Base-by-base conservation (phyloP, 2,329 filamentous ascomycete genomes). In the Penicillium sp. region DNA sequence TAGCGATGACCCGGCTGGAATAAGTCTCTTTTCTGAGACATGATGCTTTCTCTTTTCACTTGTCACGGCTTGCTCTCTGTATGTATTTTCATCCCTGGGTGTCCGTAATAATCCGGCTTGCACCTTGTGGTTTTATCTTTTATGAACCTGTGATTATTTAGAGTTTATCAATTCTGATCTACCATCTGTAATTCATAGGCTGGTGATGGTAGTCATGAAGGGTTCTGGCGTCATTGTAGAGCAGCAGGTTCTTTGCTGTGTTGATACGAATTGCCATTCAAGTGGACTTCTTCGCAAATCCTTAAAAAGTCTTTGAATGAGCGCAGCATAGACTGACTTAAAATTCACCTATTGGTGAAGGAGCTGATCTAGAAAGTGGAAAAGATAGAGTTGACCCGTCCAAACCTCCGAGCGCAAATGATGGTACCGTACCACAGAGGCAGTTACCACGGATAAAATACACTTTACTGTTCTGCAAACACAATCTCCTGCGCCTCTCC, bases 1-100 rank as follows among this genome's bases (percentile, higher is more conserved):
- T 43, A 42, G 24, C 21, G 18, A 28, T 34, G 28, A 12, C 23
- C 36, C 18, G 29, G 26, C 47, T 55, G 15, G 23, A 42, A 21
- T 38, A 41, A 34, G 24, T 38, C 41, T 26, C 8, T 34, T 38
- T 31, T 29, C 29, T 51, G 15, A 26, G 26, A 31, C 36, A 42
- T 9, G 16, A 24, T 28, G 46, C 57, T 62, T 26, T 26, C 6
- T 26, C 6, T 26, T 26, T 26, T 26, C 5, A 60, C 33, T 47
- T 45, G 38, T 54, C 46, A 58, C 56, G 64, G 57, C 51, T 58
- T 45, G 49, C 52, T 48, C 28, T 45, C 16, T 61, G 58, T 59
- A 62, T 53, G 47, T 61, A 61, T 56, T 57, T 51, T 49, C 54
- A 50, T 49, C 51, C 55, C 31, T 52, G 48, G 51, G 59, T 58